Base-by-base conservation (phyloP, 805 yeast species). In the Yamadazyma philogaea region DNA sequence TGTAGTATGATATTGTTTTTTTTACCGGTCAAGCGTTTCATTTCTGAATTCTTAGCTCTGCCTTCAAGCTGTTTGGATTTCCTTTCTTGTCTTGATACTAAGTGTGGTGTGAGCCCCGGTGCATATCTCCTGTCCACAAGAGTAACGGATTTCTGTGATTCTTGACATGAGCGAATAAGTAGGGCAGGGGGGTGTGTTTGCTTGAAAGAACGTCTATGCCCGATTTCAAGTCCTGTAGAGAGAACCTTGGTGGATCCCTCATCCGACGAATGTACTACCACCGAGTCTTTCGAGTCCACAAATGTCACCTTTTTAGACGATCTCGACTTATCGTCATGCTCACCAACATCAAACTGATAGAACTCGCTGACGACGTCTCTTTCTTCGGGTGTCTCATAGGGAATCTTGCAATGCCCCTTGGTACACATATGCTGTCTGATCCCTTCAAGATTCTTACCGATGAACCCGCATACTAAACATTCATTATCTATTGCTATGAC, bases 221-320 rank as follows among this genome's bases (percentile, higher is more conserved):
- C 96, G 1, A 86, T 78, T 36, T 81, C 78, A 3, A 79, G 64
- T 2, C 97, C 97, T 16, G 83, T 76, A 2, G 96, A 93, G 34
- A 90, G 69, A 6, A 47, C 49, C 1, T 45, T 43, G 55, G 78
- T 32, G 10, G 26, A 14, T 7, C 30, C 21, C 4, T 39, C 12
- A 3, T 37, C 19, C 16, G 30, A 8, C 16, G 35, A 33, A 27
- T 37, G 15, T 16, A 43, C 31, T n/a, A 39, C 30, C 14, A 43
- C 43, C 4, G 20, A 16, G 22, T 58, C 62, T 3, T 52, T 52
- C 10, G 50, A 49, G 32, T 39, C 53, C 7, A 46, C 44, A 46
- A 64, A 64, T 2, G 62, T 52, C 26, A 65, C 70, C 8, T 47
- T 48, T 50, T 58, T 64, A 15, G 40, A 46, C 12, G 46, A 41